Conservation (phyloP, 257 asterid species). For the Primulina eburnea region DNA sequence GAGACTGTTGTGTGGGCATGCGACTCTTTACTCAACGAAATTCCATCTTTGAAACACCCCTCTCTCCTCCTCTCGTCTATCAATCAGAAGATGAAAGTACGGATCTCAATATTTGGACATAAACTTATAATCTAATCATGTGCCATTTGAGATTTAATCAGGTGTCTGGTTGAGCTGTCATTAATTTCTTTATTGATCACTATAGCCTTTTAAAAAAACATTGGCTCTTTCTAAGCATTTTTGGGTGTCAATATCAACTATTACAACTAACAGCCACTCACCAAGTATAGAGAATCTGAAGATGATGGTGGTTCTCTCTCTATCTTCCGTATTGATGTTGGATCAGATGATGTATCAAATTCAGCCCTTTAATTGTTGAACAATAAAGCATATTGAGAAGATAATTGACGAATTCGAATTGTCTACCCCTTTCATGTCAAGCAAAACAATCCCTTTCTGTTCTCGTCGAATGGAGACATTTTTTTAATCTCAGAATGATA, state of each 20-base stretch:
- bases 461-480: not conserved
- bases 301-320: not conserved
- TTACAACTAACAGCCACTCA: not conserved
- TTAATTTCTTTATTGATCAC: no score
- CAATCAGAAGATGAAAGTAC: not conserved
- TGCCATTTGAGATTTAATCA: not conserved
- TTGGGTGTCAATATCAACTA: not conserved
- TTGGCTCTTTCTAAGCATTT: not conserved
- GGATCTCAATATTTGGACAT: not conserved
- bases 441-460: not conserved
- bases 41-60: not conserved
- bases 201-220: not conserved
- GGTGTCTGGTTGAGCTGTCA: not conserved
- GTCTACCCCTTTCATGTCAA: not conserved
- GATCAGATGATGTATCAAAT: not conserved
- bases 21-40: not conserved
- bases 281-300: not conserved
- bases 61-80: no score
- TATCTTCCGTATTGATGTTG: not conserved
- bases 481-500: not conserved
- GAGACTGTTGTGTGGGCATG: no score
- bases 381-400: not conserved
- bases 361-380: not conserved
- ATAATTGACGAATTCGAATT: no score
- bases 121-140: no score